Percentiles rank a stretch among this genome's conserved stretches.
Conservation (phyloP, 768 basidiomycete genomes). For the Lentinula sp. region DNA sequence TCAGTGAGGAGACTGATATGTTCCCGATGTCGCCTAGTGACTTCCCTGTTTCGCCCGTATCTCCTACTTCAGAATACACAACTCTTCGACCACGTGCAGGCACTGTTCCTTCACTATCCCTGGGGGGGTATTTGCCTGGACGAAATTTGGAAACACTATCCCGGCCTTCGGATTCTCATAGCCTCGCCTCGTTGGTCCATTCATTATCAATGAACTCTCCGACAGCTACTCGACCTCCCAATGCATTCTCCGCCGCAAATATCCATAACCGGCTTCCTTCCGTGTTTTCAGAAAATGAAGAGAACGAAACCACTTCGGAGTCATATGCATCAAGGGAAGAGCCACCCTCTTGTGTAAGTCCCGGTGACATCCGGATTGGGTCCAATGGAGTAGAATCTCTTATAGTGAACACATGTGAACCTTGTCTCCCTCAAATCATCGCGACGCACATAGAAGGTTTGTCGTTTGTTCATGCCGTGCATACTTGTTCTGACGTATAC, state of each 20-base stretch:
- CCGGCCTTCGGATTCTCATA: constrained; percentile 15
- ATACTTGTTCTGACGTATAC: constrained; percentile 10
- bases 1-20: background rate
- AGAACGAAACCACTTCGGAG: no score
- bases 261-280: background rate
- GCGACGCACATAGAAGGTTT: constrained; percentile 69
- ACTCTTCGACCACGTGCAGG: constrained; percentile 34
- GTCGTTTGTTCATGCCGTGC: constrained; percentile 12
- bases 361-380: constrained; percentile 26
- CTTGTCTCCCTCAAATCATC: constrained; percentile 54
- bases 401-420: constrained; percentile 59
- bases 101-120: constrained; percentile 26
- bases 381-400: constrained; percentile 28
- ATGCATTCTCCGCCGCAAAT: constrained; percentile 13
- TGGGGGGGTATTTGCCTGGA: constrained; percentile 8
- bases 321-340: constrained; percentile 2
- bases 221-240: constrained; percentile 23
- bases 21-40: background rate
- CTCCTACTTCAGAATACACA: constrained; percentile 2
- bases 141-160: constrained; percentile 13
- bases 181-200: constrained; percentile 33
- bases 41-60: constrained; percentile 4
- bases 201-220: constrained; percentile 34
- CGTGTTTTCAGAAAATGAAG: background rate
- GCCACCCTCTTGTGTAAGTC: constrained; percentile 29